Conservation (phyloP, 306 rosid species). For the Astragalus glycyphyllos region DNA sequence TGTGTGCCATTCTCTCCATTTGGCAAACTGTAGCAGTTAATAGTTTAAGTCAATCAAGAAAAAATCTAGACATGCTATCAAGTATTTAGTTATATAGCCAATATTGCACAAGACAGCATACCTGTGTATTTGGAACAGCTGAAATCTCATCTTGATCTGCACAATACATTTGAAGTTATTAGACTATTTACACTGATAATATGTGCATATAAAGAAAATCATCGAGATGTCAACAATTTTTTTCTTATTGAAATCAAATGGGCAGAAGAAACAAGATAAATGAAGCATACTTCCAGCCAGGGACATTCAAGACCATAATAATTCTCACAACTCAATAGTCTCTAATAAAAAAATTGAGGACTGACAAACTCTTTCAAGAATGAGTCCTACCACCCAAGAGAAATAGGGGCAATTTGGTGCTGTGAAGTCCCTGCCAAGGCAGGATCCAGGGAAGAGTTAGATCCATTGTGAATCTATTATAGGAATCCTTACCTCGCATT, state of each 20-base stretch:
- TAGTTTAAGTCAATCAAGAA: constrained; percentile 24
- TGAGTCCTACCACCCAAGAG: constrained; percentile 2
- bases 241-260: constrained; percentile 4
- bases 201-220: constrained; percentile 13
- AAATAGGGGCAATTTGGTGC: neutral
- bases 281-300: neutral
- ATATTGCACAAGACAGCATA: constrained; percentile 43
- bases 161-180: constrained; percentile 44
- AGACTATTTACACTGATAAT: constrained; percentile 25
- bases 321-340: neutral
- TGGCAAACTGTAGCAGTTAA: constrained; percentile 55
- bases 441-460: neutral
- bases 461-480: neutral
- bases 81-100: constrained; percentile 25
- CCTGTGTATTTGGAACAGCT: constrained; percentile 59
- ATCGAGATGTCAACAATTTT: neutral
- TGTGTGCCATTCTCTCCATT: constrained; percentile 75
- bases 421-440: neutral
- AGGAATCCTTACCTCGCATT: neutral
- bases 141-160: constrained; percentile 69
- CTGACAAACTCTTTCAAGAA: neutral
- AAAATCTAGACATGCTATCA: constrained; percentile 20
- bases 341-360: neutral
- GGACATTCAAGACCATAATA: neutral
- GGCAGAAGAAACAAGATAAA: constrained; percentile 1